Evolutionary conservation across 495 filamentous ascomycete genomes (phyloP).

Genomic region (Neurospora hispaniola): DNA sequence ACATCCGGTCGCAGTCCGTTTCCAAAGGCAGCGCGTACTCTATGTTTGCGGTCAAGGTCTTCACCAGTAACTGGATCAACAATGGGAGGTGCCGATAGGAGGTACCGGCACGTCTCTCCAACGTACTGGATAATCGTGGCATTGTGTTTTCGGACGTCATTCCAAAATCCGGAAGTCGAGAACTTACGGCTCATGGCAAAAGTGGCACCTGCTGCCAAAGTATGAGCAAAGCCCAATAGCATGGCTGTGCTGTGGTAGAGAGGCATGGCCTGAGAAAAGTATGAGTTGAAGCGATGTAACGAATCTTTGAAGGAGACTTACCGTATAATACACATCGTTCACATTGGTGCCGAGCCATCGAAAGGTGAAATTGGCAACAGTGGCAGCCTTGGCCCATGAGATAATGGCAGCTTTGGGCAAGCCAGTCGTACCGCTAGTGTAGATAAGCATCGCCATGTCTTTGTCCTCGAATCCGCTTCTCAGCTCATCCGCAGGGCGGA

Average conservation of each 20-base stretch:
- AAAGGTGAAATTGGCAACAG: conserved; percentile 42
- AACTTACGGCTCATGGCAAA: conserved; percentile 72
- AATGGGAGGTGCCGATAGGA: conserved; percentile 60
- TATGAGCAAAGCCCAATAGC: conserved; percentile 54
- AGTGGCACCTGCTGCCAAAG: conserved; percentile 50
- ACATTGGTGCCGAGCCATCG: conserved; percentile 47
- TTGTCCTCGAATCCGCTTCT: conserved; percentile 40
- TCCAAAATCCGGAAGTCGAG: conserved; percentile 72
- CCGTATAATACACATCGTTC: conserved; percentile 72
- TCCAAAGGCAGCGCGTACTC: conserved; percentile 71
- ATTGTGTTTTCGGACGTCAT: conserved; percentile 57
- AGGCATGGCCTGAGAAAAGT: conserved; percentile 63
- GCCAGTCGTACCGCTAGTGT: conserved; percentile 81
- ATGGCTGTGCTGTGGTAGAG: conserved; percentile 84
- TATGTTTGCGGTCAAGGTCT: conserved; percentile 67
- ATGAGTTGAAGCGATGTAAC: conserved; percentile 2
- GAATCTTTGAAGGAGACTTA: conserved; percentile 23
- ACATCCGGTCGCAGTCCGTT: conserved; percentile 91
- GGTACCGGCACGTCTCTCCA: conserved; percentile 87
- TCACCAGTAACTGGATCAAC: conserved; percentile 54
- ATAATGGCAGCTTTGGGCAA: conserved; percentile 86
- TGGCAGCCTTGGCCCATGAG: conserved; percentile 57
- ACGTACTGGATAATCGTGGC: conserved; percentile 91
- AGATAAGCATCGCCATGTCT: conserved; percentile 68
- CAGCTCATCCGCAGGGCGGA: conserved; percentile 52